A percentile compares a stretch with the other conserved stretches of the same genome.
Conservation (phyloP, 75 land plant genomes). For the Adiantum capillusveneris region DNA sequence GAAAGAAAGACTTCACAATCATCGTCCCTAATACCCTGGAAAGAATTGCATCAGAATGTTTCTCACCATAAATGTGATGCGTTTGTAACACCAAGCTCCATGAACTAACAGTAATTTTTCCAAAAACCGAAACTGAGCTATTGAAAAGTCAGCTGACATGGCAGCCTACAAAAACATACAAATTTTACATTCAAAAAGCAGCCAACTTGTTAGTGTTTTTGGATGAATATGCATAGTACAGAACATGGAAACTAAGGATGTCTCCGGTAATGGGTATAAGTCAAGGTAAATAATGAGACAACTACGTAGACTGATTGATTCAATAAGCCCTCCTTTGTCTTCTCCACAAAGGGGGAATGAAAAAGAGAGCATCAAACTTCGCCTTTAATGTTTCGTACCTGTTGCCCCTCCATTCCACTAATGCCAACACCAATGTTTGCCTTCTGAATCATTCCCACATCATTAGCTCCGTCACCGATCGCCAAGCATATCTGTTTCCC, state of each 20-base stretch:
- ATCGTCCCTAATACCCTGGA: no score
- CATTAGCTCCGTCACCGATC: conserved; percentile 56
- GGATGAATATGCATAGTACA: no score
- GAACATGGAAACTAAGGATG: no score
- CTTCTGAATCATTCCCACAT: conserved; percentile 53
- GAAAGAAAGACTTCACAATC: no score
- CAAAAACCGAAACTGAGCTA: conserved; percentile 40
- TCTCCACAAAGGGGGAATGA: no score
- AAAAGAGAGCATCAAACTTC: no score
- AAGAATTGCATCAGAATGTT: neutral
- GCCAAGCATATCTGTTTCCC: conserved; percentile 38
- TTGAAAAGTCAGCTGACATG: conserved; percentile 45
- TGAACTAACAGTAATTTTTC: conserved; percentile 42
- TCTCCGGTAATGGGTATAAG: no score
- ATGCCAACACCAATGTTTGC: conserved; percentile 52
- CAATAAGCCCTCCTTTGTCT: no score
- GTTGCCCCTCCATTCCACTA: conserved; percentile 48
- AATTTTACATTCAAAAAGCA: neutral
- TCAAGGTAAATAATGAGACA: no score
- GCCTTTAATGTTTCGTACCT: conserved; percentile 33
- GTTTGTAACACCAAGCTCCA: conserved; percentile 46
- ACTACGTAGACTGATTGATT: no score
- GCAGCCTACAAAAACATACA: conserved; percentile 45
- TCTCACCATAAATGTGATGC: conserved; percentile 40
- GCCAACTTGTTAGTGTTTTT: no score